These are phyloP conservation scores for Warburgia ugandensis DNA, from an alignment of 164 flowering plant species.

Conservation along the genomic window DNA sequence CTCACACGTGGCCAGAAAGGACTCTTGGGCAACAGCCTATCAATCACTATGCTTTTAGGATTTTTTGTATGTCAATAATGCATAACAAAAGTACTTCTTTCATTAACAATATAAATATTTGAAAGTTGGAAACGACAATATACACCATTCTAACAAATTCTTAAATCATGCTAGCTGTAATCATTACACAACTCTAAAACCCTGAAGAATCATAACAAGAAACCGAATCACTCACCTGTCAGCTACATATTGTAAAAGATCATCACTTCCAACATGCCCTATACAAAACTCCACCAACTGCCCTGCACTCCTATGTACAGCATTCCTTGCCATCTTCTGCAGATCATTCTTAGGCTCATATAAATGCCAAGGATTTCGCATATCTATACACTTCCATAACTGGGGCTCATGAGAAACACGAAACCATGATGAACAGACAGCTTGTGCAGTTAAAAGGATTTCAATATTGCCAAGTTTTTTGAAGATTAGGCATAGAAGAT, in stretches of 20 bases:
- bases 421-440: slow-evolving; percentile 4
- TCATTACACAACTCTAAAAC: not conserved
- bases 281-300: slow-evolving; percentile 32
- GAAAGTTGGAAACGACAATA: too few relatives aligned
- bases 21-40: too few relatives aligned
- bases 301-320: slow-evolving; percentile 47
- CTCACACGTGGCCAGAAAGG: too few relatives aligned
- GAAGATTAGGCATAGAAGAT: slow-evolving; percentile 3
- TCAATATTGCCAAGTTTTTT: not conserved
- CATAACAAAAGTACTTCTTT: too few relatives aligned
- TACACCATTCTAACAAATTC: too few relatives aligned
- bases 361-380: not conserved
- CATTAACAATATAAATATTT: too few relatives aligned
- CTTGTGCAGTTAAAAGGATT: slow-evolving; percentile 2
- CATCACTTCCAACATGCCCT: slow-evolving; percentile 25
- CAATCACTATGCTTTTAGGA: too few relatives aligned
- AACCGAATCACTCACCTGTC: slow-evolving; percentile 17
- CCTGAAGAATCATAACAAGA: not conserved
- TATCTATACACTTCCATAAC: slow-evolving; percentile 3
- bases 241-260: slow-evolving; percentile 27
- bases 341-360: slow-evolving; percentile 8
- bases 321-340: slow-evolving; percentile 30
- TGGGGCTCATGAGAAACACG: not conserved
- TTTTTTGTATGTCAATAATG: too few relatives aligned
- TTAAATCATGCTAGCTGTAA: not conserved